Evolutionary conservation across 805 yeast genomes (phyloP), one percentile per base, ranked within the genome.

Genomic region (Teunomyces aglyptinius): DNA sequence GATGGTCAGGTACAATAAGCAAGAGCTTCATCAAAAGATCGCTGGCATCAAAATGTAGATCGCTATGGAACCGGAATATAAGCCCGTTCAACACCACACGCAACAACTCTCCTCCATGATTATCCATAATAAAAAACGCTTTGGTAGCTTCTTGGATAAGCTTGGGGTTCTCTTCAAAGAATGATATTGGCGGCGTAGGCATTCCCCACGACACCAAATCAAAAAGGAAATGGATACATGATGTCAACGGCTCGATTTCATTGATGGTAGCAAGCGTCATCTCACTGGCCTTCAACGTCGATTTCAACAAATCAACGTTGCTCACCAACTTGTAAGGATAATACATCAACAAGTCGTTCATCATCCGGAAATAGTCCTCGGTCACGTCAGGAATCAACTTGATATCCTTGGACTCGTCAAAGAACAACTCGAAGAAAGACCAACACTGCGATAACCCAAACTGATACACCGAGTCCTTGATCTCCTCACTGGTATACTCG

Each of bases 201-300:
- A 85, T 80, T 1, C 96, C 96, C 92, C 95, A 91, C 5, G 90
- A 80, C 18, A 87, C 66, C 29, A 89, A 73, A 62, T 94, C 99
- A 53, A 88, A 84, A 54, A 91, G 65, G 62, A 81, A 89, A 58
- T 89, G 90, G 47, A 91, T 68, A 15, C 85, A 80, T 2, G 89
- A 74, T 34, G 77, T 71, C 48, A 89, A 70, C 3, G 96, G 85
- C 50, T 86, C 94, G 49, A 74, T 76, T 58, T 89, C 90, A 49
- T 82, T 83, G 36, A 85, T 70, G 12, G 61, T 59, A 38, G 54
- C 58, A 55, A 81, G 70, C 18, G 81, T 76, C 45, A 75, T 70
- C 32, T 86, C 58, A 3, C 89, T 78, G 3, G 86, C 78, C 41
- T 84, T 80, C 49, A 82, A 73, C 1, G 83, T 70, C 15, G 80